These are phyloP conservation scores for Chaetoceros muelleri DNA, from an alignment of 108 stramenopile species.

Conservation along the genomic window DNA sequence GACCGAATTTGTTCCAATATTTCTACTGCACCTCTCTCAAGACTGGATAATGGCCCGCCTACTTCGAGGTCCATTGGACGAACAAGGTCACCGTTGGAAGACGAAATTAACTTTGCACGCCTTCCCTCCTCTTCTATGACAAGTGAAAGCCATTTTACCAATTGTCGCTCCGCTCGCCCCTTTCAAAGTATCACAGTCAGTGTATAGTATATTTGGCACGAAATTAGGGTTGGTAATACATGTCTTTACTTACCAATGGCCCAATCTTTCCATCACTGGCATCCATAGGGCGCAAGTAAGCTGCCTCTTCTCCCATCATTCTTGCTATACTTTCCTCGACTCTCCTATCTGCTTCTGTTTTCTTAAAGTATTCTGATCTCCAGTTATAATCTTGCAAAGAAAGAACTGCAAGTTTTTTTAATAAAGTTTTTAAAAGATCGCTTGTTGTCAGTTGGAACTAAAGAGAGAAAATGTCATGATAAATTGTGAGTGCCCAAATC, in stretches of 20 bases:
- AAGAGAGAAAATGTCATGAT: too few relatives aligned
- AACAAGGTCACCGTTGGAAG: slow-evolving; percentile 50
- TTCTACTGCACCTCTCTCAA: slow-evolving; percentile 51
- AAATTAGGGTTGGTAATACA: background rate
- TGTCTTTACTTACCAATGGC: slow-evolving; percentile 39
- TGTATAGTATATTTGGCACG: background rate
- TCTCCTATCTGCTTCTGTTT: slow-evolving; percentile 65
- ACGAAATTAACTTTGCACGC: slow-evolving; percentile 56
- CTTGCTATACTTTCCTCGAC: slow-evolving; percentile 60
- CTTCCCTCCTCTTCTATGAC: slow-evolving; percentile 82
- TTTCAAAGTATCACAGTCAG: slow-evolving; percentile 7
- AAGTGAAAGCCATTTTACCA: slow-evolving; percentile 52
- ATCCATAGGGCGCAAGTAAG: slow-evolving; percentile 81
- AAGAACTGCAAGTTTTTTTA: slow-evolving; percentile 35
- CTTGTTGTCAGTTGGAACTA: too few relatives aligned
- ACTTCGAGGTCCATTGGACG: slow-evolving; percentile 38
- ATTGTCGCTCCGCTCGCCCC: slow-evolving; percentile 57
- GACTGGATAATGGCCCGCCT: slow-evolving; percentile 50
- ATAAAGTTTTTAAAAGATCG: background rate
- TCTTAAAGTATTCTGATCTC: slow-evolving; percentile 62
- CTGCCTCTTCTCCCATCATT: slow-evolving; percentile 71
- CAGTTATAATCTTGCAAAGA: slow-evolving; percentile 70
- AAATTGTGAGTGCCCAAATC: too few relatives aligned
- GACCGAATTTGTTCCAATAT: slow-evolving; percentile 38
- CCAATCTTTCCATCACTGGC: slow-evolving; percentile 54